A percentile compares a stretch with the other conserved stretches of the same genome.
Evolutionary conservation across 306 rosid genomes (phyloP).

Genomic region (Medicago truncatula): DNA sequence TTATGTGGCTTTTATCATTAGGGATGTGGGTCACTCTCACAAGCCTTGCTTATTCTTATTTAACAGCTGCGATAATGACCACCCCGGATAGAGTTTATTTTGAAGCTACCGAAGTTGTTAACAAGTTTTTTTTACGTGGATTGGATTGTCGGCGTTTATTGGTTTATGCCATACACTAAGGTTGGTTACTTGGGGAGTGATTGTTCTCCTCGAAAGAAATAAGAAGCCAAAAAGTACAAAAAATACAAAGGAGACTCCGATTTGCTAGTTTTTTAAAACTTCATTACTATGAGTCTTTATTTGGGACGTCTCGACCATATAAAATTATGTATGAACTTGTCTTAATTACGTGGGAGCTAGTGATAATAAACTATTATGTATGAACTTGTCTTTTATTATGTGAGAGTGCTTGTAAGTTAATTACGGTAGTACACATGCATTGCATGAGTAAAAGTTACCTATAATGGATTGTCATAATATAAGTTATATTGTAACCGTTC

Average conservation of each 20-base stretch:
- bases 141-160: neutral
- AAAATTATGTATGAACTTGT: too few relatives aligned
- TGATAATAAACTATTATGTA: too few relatives aligned
- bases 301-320: too few relatives aligned
- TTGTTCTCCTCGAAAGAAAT: neutral
- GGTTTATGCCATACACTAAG: neutral
- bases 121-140: neutral
- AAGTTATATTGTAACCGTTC: too few relatives aligned
- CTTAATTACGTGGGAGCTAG: too few relatives aligned
- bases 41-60: neutral
- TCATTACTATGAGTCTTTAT: too few relatives aligned
- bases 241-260: neutral
- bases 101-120: neutral
- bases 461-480: too few relatives aligned
- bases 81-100: neutral
- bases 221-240: neutral
- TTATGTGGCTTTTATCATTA: slow-evolving; percentile 1
- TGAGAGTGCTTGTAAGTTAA: too few relatives aligned
- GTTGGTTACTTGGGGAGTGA: neutral
- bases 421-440: too few relatives aligned
- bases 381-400: too few relatives aligned
- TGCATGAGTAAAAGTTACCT: too few relatives aligned
- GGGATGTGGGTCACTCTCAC: slow-evolving; percentile 1
- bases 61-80: neutral
- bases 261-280: neutral